A percentile compares a stretch with the other conserved stretches of the same genome.
phyloP scores from a whole-genome alignment of 208 protist genomes.

The Acanthamoeba lugdunensis region DNA sequence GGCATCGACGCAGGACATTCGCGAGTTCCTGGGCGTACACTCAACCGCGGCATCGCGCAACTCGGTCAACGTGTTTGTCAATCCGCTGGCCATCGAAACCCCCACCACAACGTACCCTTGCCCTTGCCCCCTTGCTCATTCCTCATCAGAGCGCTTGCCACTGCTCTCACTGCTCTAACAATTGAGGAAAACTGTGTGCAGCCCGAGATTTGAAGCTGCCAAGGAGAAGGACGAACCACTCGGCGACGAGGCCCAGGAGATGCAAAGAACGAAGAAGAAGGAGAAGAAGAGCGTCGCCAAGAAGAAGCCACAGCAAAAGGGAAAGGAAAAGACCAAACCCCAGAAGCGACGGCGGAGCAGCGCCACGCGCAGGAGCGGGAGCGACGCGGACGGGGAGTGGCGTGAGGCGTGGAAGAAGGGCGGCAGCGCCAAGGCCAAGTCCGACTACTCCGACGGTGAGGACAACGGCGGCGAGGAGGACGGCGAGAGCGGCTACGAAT shows the following conservation, averaged over 20 bases:
- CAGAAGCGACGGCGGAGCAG: constrained; percentile 14
- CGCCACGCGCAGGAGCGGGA: not conserved
- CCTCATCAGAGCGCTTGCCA: not conserved
- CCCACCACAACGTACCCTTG: not conserved
- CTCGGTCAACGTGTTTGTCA: constrained; percentile 40
- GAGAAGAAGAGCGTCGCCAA: not conserved
- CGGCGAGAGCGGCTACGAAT: constrained; percentile 42
- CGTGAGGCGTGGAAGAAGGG: constrained; percentile 21
- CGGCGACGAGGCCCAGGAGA: not conserved
- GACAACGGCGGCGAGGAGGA: not conserved
- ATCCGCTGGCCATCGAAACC: constrained; percentile 45
- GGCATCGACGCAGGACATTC: constrained; percentile 51
- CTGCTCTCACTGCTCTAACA: not conserved
- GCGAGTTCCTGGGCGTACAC: constrained; percentile 31
- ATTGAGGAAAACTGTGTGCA: not conserved
- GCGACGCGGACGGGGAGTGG: constrained; percentile 17
- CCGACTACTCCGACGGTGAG: not conserved
- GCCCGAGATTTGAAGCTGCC: not conserved
- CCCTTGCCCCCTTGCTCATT: not conserved
- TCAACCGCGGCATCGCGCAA: not conserved
- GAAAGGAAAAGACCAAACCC: not conserved
- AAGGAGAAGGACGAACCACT: not conserved
- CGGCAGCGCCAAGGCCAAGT: not conserved
- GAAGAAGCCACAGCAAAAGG: not conserved
- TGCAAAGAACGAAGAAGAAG: constrained; percentile 2